Conservation (phyloP, 495 filamentous ascomycete species). For the Aspergillus diversus region DNA sequence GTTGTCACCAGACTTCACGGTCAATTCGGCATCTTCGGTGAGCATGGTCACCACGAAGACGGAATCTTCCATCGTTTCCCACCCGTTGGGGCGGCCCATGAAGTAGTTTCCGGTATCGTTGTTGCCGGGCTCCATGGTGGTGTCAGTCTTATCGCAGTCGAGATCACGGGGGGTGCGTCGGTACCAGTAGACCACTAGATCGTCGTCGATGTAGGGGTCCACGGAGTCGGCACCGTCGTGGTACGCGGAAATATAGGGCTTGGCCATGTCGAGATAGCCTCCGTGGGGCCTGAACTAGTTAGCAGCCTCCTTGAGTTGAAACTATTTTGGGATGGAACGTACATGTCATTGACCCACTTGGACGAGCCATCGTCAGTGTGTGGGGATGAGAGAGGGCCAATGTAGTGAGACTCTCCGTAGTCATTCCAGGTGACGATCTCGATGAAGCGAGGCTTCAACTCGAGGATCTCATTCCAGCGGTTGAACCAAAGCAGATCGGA, state of each 20-base stretch:
- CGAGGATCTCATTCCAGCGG: slow-evolving; percentile 58
- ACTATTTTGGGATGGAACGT: slow-evolving; percentile 13
- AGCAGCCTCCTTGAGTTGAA: not conserved
- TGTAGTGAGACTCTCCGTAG: slow-evolving; percentile 63
- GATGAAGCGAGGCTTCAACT: slow-evolving; percentile 51
- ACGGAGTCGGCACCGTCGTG: slow-evolving; percentile 51
- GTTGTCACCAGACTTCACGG: slow-evolving; percentile 1
- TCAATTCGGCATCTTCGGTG: slow-evolving; percentile 47
- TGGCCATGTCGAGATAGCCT: slow-evolving; percentile 60
- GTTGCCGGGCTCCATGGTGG: slow-evolving; percentile 38
- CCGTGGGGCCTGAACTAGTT: slow-evolving; percentile 48
- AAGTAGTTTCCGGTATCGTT: slow-evolving; percentile 57
- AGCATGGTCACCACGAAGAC: slow-evolving; percentile 61
- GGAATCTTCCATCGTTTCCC: slow-evolving; percentile 51
- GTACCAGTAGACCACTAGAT: slow-evolving; percentile 62
- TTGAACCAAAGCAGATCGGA: slow-evolving; percentile 60
- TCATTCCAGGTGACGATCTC: slow-evolving; percentile 73
- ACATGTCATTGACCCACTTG: slow-evolving; percentile 65
- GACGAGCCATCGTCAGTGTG: slow-evolving; percentile 60
- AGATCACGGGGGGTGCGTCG: slow-evolving; percentile 48
- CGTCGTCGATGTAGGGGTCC: slow-evolving; percentile 46
- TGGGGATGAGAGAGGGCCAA: slow-evolving; percentile 40
- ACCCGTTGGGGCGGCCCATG: slow-evolving; percentile 56
- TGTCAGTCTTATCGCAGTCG: slow-evolving; percentile 60
- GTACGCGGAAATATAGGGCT: slow-evolving; percentile 60